Conservation (phyloP, 306 rosid species). For the Vicia faba region DNA sequence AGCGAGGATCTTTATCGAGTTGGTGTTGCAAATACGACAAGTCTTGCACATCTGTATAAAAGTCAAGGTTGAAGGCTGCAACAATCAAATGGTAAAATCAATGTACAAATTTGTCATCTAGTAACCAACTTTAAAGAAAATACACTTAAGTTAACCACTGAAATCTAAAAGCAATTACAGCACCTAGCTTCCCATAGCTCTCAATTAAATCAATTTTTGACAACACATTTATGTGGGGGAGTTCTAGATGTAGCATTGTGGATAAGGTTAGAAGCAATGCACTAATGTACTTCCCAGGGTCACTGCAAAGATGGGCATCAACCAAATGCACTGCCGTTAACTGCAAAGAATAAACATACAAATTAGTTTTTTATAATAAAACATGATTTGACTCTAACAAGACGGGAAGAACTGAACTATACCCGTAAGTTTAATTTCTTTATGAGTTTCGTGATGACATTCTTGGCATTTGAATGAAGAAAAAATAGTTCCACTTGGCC, state of each 20-base stretch:
- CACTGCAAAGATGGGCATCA: constrained; percentile 95
- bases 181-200: constrained; percentile 90
- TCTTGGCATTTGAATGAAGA: constrained; percentile 85
- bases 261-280: constrained; percentile 87
- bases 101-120: constrained; percentile 25
- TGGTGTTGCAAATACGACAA: constrained; percentile 78
- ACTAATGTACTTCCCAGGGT: constrained; percentile 91
- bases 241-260: constrained; percentile 90
- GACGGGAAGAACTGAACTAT: constrained; percentile 36
- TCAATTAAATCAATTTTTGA: constrained; percentile 94
- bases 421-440: constrained; percentile 82
- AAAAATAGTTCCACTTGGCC: constrained; percentile 95
- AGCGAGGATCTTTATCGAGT: constrained; percentile 81
- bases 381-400: constrained; percentile 33
- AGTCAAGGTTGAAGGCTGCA: constrained; percentile 93
- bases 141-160: constrained; percentile 10
- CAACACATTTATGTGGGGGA: constrained; percentile 84
- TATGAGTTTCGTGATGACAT: constrained; percentile 69
- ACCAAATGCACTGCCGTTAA: constrained; percentile 90
- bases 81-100: constrained; percentile 33
- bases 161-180: constrained; percentile 21
- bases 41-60: constrained; percentile 90
- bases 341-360: constrained; percentile 61
- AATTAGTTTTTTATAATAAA: constrained; percentile 34
- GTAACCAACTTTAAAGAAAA: constrained; percentile 28